Evolutionary conservation across 2,329 filamentous ascomycete species (phyloP).

Genomic region (Neonectria magnoliae): DNA sequence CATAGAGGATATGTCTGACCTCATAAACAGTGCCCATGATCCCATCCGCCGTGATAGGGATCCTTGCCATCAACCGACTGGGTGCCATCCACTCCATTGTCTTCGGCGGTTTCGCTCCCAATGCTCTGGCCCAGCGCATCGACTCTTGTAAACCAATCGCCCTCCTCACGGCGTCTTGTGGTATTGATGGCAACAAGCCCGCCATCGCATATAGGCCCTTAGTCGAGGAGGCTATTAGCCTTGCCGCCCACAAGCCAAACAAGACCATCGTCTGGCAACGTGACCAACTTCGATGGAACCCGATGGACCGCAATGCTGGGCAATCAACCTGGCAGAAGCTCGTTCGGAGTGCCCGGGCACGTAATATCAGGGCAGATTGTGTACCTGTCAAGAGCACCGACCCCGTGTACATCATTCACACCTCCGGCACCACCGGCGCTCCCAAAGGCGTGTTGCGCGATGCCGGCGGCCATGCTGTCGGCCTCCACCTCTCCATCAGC

Average conservation of each 20-base stretch:
- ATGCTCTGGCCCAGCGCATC: slow-evolving; percentile 86
- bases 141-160: slow-evolving; percentile 80
- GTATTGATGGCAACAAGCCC: slow-evolving; percentile 86
- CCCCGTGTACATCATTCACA: slow-evolving; percentile 90
- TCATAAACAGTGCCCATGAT: slow-evolving; percentile 87
- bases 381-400: slow-evolving; percentile 84
- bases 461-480: slow-evolving; percentile 87
- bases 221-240: slow-evolving; percentile 75
- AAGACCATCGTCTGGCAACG: slow-evolving; percentile 87
- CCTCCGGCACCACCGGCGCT: slow-evolving; percentile 81
- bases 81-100: slow-evolving; percentile 93
- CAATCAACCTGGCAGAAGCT: slow-evolving; percentile 84
- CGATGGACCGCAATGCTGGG: slow-evolving; percentile 70
- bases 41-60: slow-evolving; percentile 85
- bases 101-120: slow-evolving; percentile 89
- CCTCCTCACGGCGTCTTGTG: slow-evolving; percentile 90
- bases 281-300: slow-evolving; percentile 78
- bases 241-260: slow-evolving; percentile 75
- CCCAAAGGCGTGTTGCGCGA: slow-evolving; percentile 87
- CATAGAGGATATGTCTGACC: neutral
- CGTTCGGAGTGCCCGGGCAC: slow-evolving; percentile 73
- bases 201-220: slow-evolving; percentile 81
- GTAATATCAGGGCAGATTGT: slow-evolving; percentile 75
- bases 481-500: slow-evolving; percentile 81
- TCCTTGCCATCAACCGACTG: slow-evolving; percentile 81